Evolutionary conservation across 306 rosid species (phyloP).

Genomic region (Dalbergia cultrata): DNA sequence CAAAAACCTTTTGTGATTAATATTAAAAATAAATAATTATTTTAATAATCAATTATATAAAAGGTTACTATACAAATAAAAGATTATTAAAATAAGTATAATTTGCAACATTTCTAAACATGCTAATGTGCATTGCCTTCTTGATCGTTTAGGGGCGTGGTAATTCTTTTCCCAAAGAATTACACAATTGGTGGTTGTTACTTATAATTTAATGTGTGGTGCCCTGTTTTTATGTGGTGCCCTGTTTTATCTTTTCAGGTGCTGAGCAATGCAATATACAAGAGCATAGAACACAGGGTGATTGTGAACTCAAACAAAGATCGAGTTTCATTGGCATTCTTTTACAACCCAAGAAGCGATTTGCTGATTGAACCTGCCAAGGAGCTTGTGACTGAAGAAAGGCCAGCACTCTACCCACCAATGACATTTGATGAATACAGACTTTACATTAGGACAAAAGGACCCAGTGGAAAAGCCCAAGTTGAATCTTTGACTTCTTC

Average conservation of each 20-base stretch:
- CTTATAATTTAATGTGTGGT: too few species aligned
- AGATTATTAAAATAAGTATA: too few species aligned
- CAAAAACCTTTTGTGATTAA: too few species aligned
- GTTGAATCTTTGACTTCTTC: conserved; percentile 62
- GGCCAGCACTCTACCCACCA: conserved; percentile 66
- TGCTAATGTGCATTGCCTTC: too few species aligned
- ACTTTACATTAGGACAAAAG: conserved; percentile 72
- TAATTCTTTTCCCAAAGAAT: too few species aligned
- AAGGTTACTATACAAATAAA: too few species aligned
- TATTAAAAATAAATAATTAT: too few species aligned
- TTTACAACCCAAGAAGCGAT: conserved; percentile 81
- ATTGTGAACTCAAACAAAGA: conserved; percentile 73
- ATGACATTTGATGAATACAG: conserved; percentile 86
- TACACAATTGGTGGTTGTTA: background rate
- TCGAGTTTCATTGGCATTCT: conserved; percentile 83
- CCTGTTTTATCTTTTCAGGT: conserved; percentile 50
- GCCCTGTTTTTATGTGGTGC: too few species aligned
- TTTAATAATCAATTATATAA: too few species aligned
- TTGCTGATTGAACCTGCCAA: conserved; percentile 64
- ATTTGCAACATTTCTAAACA: too few species aligned
- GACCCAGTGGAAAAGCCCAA: conserved; percentile 75
- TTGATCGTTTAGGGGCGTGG: too few species aligned
- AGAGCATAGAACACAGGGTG: conserved; percentile 89
- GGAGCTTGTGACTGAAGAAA: conserved; percentile 65
- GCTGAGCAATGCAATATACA: conserved; percentile 82